Conservation (phyloP, 1,284 basidiomycete genomes). For the Peniophora sp. region DNA sequence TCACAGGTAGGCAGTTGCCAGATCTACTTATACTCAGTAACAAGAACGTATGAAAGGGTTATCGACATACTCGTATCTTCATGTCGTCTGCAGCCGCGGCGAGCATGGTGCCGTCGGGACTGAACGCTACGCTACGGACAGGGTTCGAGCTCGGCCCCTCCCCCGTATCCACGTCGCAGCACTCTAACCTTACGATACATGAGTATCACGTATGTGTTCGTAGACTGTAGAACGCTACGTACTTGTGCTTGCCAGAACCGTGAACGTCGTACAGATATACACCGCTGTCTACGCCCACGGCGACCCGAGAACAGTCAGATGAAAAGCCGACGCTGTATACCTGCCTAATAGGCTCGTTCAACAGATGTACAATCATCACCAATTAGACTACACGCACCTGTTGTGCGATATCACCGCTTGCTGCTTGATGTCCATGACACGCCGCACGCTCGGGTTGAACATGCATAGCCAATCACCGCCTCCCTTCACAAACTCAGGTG, state of each 20-base stretch:
- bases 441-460: constrained; percentile 24
- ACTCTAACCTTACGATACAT: neutral
- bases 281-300: constrained; percentile 72
- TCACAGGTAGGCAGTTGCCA: constrained; percentile 61
- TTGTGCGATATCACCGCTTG: constrained; percentile 16
- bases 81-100: constrained; percentile 84
- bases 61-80: constrained; percentile 60
- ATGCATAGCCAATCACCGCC: constrained; percentile 27
- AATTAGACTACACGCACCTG: constrained; percentile 16
- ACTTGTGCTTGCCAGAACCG: constrained; percentile 61
- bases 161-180: neutral
- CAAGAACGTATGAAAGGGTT: constrained; percentile 2
- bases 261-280: constrained; percentile 74
- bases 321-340: constrained; percentile 82
- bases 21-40: constrained; percentile 38
- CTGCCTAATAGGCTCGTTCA: constrained; percentile 35
- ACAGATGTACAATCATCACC: neutral
- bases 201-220: neutral
- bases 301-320: constrained; percentile 71
- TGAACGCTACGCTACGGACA: constrained; percentile 80
- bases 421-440: constrained; percentile 29
- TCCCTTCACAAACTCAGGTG: constrained; percentile 26
- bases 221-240: constrained; percentile 9
- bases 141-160: constrained; percentile 27
- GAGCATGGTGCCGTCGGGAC: constrained; percentile 72